These are phyloP conservation scores for Phoma herbarum DNA, from an alignment of 2,329 filamentous ascomycete genomes.

Conservation along the genomic window DNA sequence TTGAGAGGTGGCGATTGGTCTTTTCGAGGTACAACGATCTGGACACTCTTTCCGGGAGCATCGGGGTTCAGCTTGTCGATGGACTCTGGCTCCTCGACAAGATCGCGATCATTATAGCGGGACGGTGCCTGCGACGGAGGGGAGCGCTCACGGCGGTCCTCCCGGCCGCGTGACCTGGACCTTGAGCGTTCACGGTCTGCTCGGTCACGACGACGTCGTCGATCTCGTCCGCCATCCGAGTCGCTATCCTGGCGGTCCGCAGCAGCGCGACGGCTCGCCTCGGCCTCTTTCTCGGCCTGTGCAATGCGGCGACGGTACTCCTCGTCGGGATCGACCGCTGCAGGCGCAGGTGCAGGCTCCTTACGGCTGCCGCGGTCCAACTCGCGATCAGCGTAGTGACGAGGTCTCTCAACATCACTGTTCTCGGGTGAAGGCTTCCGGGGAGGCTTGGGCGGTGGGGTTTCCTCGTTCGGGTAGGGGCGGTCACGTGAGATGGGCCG, in stretches of 20 bases:
- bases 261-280: constrained; percentile 44
- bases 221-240: constrained; percentile 47
- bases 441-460: constrained; percentile 35
- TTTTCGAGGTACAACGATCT: constrained; percentile 75
- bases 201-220: constrained; percentile 44
- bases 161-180: constrained; percentile 36
- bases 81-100: constrained; percentile 47
- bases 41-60: constrained; percentile 50
- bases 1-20: constrained; percentile 73
- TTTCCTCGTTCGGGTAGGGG: constrained; percentile 44
- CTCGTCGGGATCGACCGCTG: constrained; percentile 58
- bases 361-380: constrained; percentile 41
- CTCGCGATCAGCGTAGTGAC: constrained; percentile 50
- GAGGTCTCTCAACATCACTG: constrained; percentile 47
- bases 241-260: constrained; percentile 43
- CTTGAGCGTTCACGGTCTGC: constrained; percentile 36
- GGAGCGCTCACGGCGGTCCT: constrained; percentile 38
- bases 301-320: constrained; percentile 60
- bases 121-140: constrained; percentile 36
- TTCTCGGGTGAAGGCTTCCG: constrained; percentile 46
- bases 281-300: constrained; percentile 57
- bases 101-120: constrained; percentile 42
- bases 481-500: constrained; percentile 42
- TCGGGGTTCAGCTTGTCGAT: constrained; percentile 33
- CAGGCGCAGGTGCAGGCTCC: constrained; percentile 35